Evolutionary conservation across 805 yeast genomes (phyloP), one percentile per base, ranked within the genome.

Genomic region (Candida glaebosa): DNA sequence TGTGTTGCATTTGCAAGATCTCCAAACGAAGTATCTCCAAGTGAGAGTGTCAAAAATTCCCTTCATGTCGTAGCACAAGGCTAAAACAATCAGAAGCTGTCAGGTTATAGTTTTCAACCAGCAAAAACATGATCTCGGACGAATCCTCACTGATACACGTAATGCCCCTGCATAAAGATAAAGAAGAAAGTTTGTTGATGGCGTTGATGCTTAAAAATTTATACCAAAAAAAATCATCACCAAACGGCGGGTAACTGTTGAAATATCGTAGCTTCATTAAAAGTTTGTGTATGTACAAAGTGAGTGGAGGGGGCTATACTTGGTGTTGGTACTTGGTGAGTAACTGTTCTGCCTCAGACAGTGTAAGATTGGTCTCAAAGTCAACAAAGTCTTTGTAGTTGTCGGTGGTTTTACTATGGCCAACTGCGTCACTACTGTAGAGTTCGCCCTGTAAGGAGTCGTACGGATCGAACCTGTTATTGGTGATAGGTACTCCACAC

Each of bases 61-160:
- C 81, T 75, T 53, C 68, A 63, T 63, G 58, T 59, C 61, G 54
- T 65, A 71, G 67, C 77, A 78, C 76, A 75, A 67, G 60, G 63
- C 53, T 51, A 44, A 42, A 55, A 50, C 58, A 58, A 50, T 50
- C 79, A 79, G 82, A 82, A 80, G 76, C 78, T 84, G 96, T 90
- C 91, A 79, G 90, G 93, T 85, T 84, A 82, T 81, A 87, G 90
- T 87, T 93, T 91, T 93, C 97, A 93, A 91, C 97, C 96, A 91
- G 99, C 99, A 91, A 91, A 91, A 87, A 93, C 98, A 91, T 96
- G 95, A 90, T 89, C 99, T 91, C 99, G 98, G 99, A 93, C 96
- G 96, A 90, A 89, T 93, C 99, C 98, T 91, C 99, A 91, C 96
- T 90, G 98, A 91, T 89, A 88, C 95, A 96, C 96, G 98, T 93